phyloP scores from a whole-genome alignment of 768 basidiomycete species.

The Russula virescens region DNA sequence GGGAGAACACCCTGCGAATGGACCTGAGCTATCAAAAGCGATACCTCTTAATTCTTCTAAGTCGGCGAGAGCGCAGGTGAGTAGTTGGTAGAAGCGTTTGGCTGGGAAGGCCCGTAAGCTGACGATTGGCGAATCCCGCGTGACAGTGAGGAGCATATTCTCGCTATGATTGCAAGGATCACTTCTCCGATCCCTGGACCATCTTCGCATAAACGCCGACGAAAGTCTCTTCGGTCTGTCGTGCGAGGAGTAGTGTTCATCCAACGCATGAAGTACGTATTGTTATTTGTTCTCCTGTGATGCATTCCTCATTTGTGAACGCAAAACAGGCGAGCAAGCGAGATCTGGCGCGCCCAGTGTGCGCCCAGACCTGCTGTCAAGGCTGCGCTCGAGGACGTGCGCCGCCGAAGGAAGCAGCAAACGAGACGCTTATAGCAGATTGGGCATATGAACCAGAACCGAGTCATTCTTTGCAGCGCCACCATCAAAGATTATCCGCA shows the following conservation, averaged over 20 bases:
- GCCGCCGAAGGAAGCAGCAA: slow-evolving; percentile 30
- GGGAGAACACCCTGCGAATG: slow-evolving; percentile 75
- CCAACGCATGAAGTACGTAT: slow-evolving; percentile 52
- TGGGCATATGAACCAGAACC: too few relatives aligned
- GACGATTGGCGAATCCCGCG: neutral
- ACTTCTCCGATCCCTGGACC: slow-evolving; percentile 53
- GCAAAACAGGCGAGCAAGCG: slow-evolving; percentile 48
- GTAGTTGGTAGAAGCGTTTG: slow-evolving; percentile 14
- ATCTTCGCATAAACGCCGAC: slow-evolving; percentile 33
- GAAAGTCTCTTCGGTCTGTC: slow-evolving; percentile 50
- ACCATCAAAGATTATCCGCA: too few relatives aligned
- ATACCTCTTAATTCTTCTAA: slow-evolving; percentile 73
- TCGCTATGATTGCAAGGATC: slow-evolving; percentile 69
- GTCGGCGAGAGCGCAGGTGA: slow-evolving; percentile 66
- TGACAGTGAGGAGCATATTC: slow-evolving; percentile 61
- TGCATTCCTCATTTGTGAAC: slow-evolving; percentile 14
- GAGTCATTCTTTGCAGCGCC: too few relatives aligned
- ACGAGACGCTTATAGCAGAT: slow-evolving; percentile 1
- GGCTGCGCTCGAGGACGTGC: slow-evolving; percentile 66
- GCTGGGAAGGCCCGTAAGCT: neutral
- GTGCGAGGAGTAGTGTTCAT: slow-evolving; percentile 60
- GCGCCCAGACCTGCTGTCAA: slow-evolving; percentile 55
- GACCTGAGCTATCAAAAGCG: slow-evolving; percentile 82
- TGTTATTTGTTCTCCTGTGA: neutral
- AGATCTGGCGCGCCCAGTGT: slow-evolving; percentile 58